Conservation (phyloP, 164 flowering plant species). For the Magnolia kwangsiensis region DNA sequence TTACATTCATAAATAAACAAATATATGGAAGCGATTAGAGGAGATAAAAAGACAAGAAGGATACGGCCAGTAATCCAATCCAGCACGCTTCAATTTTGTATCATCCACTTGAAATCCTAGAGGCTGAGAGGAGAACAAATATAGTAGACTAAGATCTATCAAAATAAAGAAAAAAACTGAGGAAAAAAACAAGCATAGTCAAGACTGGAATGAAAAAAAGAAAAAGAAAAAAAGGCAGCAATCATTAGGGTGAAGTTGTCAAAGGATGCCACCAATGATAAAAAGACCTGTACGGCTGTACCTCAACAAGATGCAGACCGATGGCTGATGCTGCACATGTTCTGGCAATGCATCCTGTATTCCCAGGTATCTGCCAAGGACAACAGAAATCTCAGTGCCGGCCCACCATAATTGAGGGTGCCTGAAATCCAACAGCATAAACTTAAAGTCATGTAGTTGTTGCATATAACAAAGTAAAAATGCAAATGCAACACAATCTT, state of each 20-base stretch:
- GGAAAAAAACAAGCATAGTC: constrained; percentile 4
- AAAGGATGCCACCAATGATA: neutral
- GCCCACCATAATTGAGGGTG: constrained; percentile 19
- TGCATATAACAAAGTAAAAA: too few species aligned
- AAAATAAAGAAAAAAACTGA: neutral
- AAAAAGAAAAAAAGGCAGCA: neutral
- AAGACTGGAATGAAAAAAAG: neutral
- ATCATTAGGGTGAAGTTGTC: neutral
- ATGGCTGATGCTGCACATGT: constrained; percentile 96
- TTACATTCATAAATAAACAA: neutral
- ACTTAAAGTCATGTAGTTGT: neutral
- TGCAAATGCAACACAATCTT: too few species aligned
- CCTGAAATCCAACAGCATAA: constrained; percentile 25
- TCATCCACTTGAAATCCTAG: constrained; percentile 86
- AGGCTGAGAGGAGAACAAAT: constrained; percentile 46
- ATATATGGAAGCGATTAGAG: neutral
- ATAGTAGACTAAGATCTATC: neutral
- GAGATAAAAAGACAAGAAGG: constrained; percentile 24
- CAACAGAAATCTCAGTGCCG: constrained; percentile 35
- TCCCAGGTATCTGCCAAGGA: constrained; percentile 92
- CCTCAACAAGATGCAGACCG: constrained; percentile 90
- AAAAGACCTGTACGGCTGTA: constrained; percentile 29
- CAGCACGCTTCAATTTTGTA: constrained; percentile 90
- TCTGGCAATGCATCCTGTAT: constrained; percentile 91
- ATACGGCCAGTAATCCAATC: constrained; percentile 99